phyloP scores from a whole-genome alignment of 140 eudicot species.

The Erigeron philadelphicus region DNA sequence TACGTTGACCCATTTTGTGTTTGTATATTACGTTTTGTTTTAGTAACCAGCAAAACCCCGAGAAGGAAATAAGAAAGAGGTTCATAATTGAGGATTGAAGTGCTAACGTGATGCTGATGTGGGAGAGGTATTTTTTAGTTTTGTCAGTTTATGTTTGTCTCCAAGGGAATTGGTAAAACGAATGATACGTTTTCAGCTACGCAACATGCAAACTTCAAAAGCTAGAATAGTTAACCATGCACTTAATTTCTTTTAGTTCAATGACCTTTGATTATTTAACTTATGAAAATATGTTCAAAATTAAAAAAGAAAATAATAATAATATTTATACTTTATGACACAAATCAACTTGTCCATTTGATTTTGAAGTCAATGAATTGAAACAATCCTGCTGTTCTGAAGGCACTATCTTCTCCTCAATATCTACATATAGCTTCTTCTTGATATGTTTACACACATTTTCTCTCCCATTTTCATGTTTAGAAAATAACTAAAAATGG shows the following conservation, averaged over 20 bases:
- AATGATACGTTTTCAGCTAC: neutral
- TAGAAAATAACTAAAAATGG: constrained; percentile 30
- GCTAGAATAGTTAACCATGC: neutral
- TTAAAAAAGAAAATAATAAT: neutral
- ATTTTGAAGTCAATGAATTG: constrained; percentile 11
- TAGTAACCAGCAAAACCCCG: too few species aligned
- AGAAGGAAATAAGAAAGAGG: too few species aligned
- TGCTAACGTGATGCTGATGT: too few species aligned
- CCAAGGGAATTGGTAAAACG: constrained; percentile 9
- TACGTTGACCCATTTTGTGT: too few species aligned
- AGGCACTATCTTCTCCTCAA: neutral
- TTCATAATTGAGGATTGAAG: too few species aligned
- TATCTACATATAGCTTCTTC: neutral
- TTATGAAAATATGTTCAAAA: too few species aligned
- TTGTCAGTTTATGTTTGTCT: constrained; percentile 1
- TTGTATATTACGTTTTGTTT: too few species aligned
- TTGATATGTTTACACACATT: neutral
- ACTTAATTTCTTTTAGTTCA: neutral
- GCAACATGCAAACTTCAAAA: constrained; percentile 8
- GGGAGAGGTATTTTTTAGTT: neutral
- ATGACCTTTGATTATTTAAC: neutral
- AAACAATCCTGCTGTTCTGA: constrained; percentile 20
- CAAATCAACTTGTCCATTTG: neutral
- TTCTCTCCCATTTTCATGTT: constrained; percentile 27
- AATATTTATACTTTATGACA: too few species aligned